Conservation (phyloP, 2,329 filamentous ascomycete genomes). For the Clonostachys byssicola region DNA sequence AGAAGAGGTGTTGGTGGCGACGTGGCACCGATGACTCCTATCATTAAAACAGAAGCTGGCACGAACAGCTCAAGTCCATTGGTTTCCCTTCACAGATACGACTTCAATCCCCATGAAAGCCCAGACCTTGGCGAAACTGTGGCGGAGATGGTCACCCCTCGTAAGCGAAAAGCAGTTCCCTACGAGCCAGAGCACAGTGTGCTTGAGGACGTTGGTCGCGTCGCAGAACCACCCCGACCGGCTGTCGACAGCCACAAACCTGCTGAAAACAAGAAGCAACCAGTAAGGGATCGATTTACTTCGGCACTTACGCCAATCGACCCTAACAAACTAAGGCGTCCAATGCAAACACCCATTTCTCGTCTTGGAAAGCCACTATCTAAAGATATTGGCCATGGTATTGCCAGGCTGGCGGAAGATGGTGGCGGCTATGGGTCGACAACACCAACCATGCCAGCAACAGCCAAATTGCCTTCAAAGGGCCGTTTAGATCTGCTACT, state of each 20-base stretch:
- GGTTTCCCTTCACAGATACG: slow-evolving; percentile 8
- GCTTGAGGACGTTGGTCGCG: no score
- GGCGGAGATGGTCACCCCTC: slow-evolving; percentile 24
- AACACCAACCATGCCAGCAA: not conserved
- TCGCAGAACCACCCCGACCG: no score
- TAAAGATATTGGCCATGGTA: slow-evolving; percentile 23
- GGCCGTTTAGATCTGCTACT: slow-evolving; percentile 25
- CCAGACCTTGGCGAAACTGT: slow-evolving; percentile 46
- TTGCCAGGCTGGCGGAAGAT: slow-evolving; percentile 44
- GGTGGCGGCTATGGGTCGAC: slow-evolving; percentile 23
- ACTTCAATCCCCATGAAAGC: slow-evolving; percentile 44
- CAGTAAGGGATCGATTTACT: slow-evolving; percentile 1
- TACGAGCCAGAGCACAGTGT: no score
- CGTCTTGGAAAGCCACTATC: slow-evolving; percentile 4
- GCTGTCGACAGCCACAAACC: no score
- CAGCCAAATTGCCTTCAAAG: slow-evolving; percentile 8
- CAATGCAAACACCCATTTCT: slow-evolving; percentile 1
- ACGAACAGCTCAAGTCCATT: slow-evolving; percentile 1
- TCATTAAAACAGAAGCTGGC: not conserved
- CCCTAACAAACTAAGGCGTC: slow-evolving; percentile 19
- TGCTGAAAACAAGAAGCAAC: no score
- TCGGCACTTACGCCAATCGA: slow-evolving; percentile 30
- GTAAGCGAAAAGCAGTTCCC: slow-evolving; percentile 15
- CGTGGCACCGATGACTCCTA: slow-evolving; percentile 5
- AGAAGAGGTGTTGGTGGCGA: slow-evolving; percentile 27